Conservation (phyloP, 164 flowering plant species). For the Warburgia ugandensis region DNA sequence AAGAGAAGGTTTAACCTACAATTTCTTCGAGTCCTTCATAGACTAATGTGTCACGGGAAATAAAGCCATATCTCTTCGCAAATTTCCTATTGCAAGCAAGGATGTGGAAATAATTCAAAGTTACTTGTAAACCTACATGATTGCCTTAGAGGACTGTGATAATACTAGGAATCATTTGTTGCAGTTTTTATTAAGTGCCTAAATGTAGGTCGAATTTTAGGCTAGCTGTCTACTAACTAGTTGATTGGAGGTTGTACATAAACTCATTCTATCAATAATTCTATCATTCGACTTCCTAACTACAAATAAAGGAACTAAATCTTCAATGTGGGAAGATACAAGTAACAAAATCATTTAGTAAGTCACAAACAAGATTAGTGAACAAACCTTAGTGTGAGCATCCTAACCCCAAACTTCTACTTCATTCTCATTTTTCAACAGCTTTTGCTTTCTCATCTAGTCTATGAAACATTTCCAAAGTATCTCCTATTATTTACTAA, state of each 20-base stretch:
- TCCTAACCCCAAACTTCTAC: constrained; percentile 60
- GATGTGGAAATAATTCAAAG: too few relatives aligned
- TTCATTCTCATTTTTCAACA: constrained; percentile 48
- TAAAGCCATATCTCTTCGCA: constrained; percentile 63
- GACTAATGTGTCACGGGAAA: constrained; percentile 75
- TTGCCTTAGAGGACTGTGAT: too few relatives aligned
- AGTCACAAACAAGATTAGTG: background rate
- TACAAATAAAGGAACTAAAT: constrained; percentile 28
- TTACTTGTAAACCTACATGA: too few relatives aligned
- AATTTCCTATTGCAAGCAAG: constrained; percentile 32
- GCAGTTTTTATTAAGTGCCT: constrained; percentile 49
- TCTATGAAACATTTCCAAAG: constrained; percentile 51
- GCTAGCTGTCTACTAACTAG: constrained; percentile 60
- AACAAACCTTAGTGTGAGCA: constrained; percentile 76
- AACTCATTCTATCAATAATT: constrained; percentile 70
- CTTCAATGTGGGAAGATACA: constrained; percentile 9
- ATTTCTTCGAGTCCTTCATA: constrained; percentile 56
- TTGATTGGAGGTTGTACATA: constrained; percentile 62
- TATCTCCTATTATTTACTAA: constrained; percentile 36
- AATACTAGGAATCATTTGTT: constrained; percentile 47
- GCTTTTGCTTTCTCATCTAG: constrained; percentile 53
- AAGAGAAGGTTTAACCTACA: constrained; percentile 39
- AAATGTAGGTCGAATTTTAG: constrained; percentile 91
- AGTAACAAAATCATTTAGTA: background rate
- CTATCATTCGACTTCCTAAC: constrained; percentile 84